Percentiles rank a stretch among this genome's conserved stretches.
Evolutionary conservation across 2,329 filamentous ascomycete genomes (phyloP).

Genomic region (Curvularia eragrostidis): DNA sequence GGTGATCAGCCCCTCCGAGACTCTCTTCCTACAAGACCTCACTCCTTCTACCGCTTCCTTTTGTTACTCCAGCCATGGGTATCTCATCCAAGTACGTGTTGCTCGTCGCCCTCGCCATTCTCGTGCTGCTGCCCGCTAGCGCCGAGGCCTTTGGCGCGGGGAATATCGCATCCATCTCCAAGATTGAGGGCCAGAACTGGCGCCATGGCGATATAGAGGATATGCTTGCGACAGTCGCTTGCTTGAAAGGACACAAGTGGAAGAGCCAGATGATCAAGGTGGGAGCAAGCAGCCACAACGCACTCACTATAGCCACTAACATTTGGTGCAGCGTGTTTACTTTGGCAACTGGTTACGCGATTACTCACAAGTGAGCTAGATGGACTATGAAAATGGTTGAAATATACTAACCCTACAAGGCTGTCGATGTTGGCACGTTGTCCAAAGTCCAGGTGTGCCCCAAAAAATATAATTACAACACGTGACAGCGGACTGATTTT

Average conservation of each 20-base stretch:
- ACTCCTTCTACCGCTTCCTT: background rate
- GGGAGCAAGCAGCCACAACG: background rate
- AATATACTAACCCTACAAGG: constrained; percentile 54
- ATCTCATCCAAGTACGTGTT: constrained; percentile 44
- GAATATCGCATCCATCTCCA: constrained; percentile 52
- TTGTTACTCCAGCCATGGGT: constrained; percentile 35
- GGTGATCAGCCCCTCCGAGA: constrained; percentile 4
- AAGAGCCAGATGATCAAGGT: constrained; percentile 56
- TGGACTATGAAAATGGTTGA: constrained; percentile 25
- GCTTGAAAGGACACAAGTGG: constrained; percentile 53
- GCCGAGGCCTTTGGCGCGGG: constrained; percentile 57
- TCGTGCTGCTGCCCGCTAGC: constrained; percentile 47
- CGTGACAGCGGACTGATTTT: constrained; percentile 26
- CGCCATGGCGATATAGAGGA: constrained; percentile 62
- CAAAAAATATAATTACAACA: background rate
- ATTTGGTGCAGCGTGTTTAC: constrained; percentile 46
- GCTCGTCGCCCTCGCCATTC: constrained; percentile 46
- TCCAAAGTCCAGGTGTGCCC: constrained; percentile 55
- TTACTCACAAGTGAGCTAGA: constrained; percentile 60
- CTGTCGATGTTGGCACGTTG: constrained; percentile 62
- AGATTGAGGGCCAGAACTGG: constrained; percentile 58
- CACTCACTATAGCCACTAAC: constrained; percentile 21
- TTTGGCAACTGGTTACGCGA: constrained; percentile 59
- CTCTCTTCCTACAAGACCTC: constrained; percentile 3
- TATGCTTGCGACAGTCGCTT: constrained; percentile 58